Conservation (phyloP, 2,329 filamentous ascomycete species). For the Lachnellula hyalina region DNA sequence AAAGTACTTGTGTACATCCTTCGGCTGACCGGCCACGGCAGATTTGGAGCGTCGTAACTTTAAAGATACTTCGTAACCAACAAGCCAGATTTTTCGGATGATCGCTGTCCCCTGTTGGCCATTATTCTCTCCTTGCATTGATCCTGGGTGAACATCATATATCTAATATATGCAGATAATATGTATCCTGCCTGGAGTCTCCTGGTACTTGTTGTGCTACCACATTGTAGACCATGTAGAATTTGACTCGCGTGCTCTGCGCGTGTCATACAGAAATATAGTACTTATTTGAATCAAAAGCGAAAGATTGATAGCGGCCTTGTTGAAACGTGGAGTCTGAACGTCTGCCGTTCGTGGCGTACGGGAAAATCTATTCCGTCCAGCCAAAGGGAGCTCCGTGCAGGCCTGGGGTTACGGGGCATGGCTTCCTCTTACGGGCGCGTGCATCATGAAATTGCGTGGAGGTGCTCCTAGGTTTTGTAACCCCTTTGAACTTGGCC, state of each 20-base stretch:
- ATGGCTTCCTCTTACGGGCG: conserved; percentile 8
- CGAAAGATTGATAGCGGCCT: not conserved
- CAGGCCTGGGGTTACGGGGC: conserved; percentile 5
- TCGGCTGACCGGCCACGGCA: not conserved
- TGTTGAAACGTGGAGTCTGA: not conserved
- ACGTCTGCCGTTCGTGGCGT: not conserved
- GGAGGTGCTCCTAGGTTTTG: not conserved
- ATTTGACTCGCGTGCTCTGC: conserved; percentile 3
- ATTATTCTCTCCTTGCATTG: conserved; percentile 12
- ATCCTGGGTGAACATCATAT: conserved; percentile 22
- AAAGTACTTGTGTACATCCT: not conserved
- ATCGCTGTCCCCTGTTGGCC: conserved; percentile 18
- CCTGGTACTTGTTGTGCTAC: conserved; percentile 16
- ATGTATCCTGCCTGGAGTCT: conserved; percentile 6
- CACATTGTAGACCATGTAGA: not conserved
- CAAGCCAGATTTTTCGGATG: conserved; percentile 18
- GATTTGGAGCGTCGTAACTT: conserved; percentile 1
- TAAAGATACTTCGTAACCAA: not conserved
- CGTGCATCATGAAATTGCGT: conserved; percentile 1
- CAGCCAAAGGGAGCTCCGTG: conserved; percentile 7
- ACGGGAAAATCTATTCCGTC: not conserved
- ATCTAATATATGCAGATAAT: conserved; percentile 28
- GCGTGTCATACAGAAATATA: conserved; percentile 2
- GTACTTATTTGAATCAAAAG: not conserved
- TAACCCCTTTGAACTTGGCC: no score